Evolutionary conservation across 2,329 filamentous ascomycete genomes (phyloP), one percentile per base, ranked within the genome.

Genomic region (Exophiala oligosperma): DNA sequence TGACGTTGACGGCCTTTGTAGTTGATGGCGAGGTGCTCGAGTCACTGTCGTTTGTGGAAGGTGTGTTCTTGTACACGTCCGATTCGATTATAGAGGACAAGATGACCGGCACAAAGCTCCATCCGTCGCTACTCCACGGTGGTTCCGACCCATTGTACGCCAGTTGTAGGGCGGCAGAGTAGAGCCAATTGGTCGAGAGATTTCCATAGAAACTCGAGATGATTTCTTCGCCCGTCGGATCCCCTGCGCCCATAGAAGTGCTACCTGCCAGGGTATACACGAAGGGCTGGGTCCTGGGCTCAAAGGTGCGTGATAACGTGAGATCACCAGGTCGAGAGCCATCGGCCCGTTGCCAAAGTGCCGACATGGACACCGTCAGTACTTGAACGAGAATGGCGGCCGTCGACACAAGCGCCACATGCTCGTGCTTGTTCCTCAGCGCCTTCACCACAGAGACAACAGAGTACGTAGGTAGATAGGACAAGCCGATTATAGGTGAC

Each of bases 21-120:
- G 5, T 17, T 3, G 49, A 52, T n/a, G 41, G 12, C 9, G 38
- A 24, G 26, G 32, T 11, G 32, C 14, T 48, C 29, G 40, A 4
- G 11, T 43, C 40, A 5, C n/a, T 17, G 21, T 43, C 21, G 11
- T 51, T 46, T 8, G 38, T 52, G 3, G 32, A 43, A 2, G 49
- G 26, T 32, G 47, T 54, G 12, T 35, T 35, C 23, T 32, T 38
- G 41, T 38, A 49, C 40, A 49, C 54, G 3, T n/a, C n/a, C 4
- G 41, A 47, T 4, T 49, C 53, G 14, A 29, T 9, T 7, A 57
- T 21, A 1, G 26, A 14, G 3, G 57, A 38, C 8, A 58, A 21
- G 38, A 56, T 41, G 9, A 67, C n/a, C 23, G 66, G 67, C 24
- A 67, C 63, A 48, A 69, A 69, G 29, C 64, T 66, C 66, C 64